A percentile compares a stretch with the other conserved stretches of the same genome.
Conservation (phyloP, 192 early-diverging fungal species). For the Backusella westeae region DNA sequence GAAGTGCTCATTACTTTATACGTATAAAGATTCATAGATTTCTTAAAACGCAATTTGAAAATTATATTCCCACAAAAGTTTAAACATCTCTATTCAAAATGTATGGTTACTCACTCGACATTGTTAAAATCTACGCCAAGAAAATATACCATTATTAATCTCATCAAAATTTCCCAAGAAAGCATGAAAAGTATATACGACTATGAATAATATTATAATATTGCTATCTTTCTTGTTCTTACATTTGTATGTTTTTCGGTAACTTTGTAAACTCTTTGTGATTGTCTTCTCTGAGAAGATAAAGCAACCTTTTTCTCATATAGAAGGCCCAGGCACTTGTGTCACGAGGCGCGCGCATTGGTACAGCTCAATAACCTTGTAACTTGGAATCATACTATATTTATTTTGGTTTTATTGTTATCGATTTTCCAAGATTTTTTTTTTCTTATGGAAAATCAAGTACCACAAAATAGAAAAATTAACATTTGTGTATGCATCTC, state of each 20-base stretch:
- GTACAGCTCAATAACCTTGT: not conserved
- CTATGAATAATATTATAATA: not conserved
- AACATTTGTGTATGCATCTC: not conserved
- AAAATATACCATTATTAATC: not conserved
- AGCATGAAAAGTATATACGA: not conserved
- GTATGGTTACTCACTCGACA: not conserved
- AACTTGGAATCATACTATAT: not conserved
- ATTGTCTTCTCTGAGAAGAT: not conserved
- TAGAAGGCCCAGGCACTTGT: not conserved
- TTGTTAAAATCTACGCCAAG: not conserved
- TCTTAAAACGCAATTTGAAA: not conserved
- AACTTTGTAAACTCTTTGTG: not conserved
- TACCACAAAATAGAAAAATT: not conserved
- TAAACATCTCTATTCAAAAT: not conserved
- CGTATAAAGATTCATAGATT: not conserved
- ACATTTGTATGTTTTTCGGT: not conserved
- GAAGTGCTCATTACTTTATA: too few species aligned
- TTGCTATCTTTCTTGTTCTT: not conserved
- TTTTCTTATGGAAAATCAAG: not conserved
- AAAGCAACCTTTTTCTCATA: not conserved
- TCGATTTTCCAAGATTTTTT: not conserved
- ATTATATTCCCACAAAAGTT: not conserved
- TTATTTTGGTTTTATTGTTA: not conserved
- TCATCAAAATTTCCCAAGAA: not conserved
- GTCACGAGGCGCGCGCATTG: not conserved